Evolutionary conservation across 2,329 filamentous ascomycete species (phyloP).

Genomic region (Gremmenia infestans): DNA sequence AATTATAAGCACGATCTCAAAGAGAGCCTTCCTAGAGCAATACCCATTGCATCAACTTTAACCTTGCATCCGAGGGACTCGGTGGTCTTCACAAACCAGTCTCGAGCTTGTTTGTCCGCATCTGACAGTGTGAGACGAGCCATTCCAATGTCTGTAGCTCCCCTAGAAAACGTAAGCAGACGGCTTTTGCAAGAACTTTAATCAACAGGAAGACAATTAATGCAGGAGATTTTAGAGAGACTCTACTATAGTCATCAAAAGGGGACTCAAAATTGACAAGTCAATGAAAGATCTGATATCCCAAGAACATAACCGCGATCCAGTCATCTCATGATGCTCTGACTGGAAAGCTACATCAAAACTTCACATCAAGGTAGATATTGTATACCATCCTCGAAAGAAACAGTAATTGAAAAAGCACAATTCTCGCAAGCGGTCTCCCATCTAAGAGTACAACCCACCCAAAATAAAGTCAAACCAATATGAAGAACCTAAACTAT

Average conservation of each 20-base stretch:
- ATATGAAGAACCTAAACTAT: neutral
- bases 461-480: neutral
- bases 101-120: constrained; percentile 63
- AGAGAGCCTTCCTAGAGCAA: neutral
- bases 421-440: too few species aligned
- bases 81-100: constrained; percentile 68
- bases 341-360: too few species aligned
- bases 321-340: too few species aligned
- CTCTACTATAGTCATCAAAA: too few species aligned
- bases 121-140: constrained; percentile 66
- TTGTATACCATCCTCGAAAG: too few species aligned
- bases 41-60: constrained; percentile 67
- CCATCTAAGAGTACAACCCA: neutral
- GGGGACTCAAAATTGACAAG: too few species aligned
- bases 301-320: too few species aligned
- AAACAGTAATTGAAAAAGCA: too few species aligned
- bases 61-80: constrained; percentile 60
- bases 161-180: constrained; percentile 31
- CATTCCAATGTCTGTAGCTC: constrained; percentile 68
- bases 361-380: too few species aligned
- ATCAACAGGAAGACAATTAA: neutral
- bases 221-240: neutral
- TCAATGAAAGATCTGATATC: too few species aligned
- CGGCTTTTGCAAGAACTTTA: neutral
- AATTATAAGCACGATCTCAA: neutral